phyloP scores from a whole-genome alignment of 2,329 filamentous ascomycete species.

The Rhynchosporium secalis region DNA sequence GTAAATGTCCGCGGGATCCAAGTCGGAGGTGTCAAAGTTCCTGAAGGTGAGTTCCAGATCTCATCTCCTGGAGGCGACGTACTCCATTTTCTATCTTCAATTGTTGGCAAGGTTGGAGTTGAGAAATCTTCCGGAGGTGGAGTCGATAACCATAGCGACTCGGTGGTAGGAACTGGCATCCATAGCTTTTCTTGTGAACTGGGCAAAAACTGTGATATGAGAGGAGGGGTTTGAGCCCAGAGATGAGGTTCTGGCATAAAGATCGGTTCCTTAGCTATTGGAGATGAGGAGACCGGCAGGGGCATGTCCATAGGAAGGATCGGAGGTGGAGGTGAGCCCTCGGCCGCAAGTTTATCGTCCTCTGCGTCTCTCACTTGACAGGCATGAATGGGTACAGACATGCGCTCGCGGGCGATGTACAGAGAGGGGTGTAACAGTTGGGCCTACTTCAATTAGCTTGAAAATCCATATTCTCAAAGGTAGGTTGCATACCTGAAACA shows the following conservation, averaged over 20 bases:
- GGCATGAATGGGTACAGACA: background rate
- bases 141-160: background rate
- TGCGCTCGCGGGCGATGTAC: slow-evolving; percentile 24
- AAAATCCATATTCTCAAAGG: background rate
- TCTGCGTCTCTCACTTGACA: slow-evolving; percentile 12
- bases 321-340: background rate
- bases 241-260: background rate
- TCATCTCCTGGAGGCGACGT: slow-evolving; percentile 5
- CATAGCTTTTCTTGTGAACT: background rate
- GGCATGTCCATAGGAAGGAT: background rate
- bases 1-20: slow-evolving; percentile 2
- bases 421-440: slow-evolving; percentile 21
- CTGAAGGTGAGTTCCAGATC: background rate
- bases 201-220: background rate
- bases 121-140: background rate
- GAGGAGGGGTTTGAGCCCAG: background rate
- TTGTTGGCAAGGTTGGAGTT: background rate
- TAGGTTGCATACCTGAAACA: slow-evolving; percentile 23
- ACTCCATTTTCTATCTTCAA: background rate
- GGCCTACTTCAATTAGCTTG: background rate
- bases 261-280: background rate
- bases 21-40: background rate
- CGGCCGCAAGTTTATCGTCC: slow-evolving; percentile 4
- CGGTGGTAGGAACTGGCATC: background rate
- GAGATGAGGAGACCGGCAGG: background rate